These are phyloP conservation scores for Eustoma russellianum DNA, from an alignment of 257 asterid species.

Conservation along the genomic window DNA sequence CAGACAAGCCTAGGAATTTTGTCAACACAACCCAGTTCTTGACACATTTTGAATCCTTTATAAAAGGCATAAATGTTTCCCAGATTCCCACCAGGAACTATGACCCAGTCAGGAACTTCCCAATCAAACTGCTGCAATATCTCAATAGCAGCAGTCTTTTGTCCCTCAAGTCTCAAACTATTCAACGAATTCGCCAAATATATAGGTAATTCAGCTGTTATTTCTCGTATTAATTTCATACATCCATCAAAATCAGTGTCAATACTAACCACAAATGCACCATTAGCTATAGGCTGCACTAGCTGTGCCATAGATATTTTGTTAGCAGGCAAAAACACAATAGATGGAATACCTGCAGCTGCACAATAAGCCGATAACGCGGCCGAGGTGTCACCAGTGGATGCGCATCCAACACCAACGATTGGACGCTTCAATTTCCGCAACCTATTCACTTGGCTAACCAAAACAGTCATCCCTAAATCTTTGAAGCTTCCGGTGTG, in stretches of 20 bases:
- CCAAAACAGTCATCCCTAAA: conserved; percentile 80
- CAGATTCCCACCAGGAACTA: conserved; percentile 82
- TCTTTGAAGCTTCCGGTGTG: conserved; percentile 83
- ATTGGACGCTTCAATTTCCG: conserved; percentile 63
- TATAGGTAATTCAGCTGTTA: conserved; percentile 74
- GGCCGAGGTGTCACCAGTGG: conserved; percentile 78
- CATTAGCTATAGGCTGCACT: conserved; percentile 89
- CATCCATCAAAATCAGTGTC: conserved; percentile 93
- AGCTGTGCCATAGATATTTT: conserved; percentile 64
- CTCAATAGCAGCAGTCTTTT: conserved; percentile 85
- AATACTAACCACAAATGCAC: conserved; percentile 74
- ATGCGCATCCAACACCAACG: conserved; percentile 83
- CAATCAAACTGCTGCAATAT: conserved; percentile 83
- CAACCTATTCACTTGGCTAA: conserved; percentile 67
- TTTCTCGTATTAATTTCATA: conserved; percentile 81
- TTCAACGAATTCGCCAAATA: conserved; percentile 76
- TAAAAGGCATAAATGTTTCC: conserved; percentile 83
- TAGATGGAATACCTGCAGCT: conserved; percentile 70
- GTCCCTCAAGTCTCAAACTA: conserved; percentile 79
- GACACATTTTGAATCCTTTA: conserved; percentile 82
- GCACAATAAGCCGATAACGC: conserved; percentile 82
- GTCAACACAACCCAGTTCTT: conserved; percentile 70
- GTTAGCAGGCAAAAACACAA: conserved; percentile 68
- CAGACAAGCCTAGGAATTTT: conserved; percentile 75
- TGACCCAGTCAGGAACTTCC: conserved; percentile 92